These are phyloP conservation scores for Phialophora verrucosa DNA, from an alignment of 2,329 filamentous ascomycete species.

Conservation along the genomic window DNA sequence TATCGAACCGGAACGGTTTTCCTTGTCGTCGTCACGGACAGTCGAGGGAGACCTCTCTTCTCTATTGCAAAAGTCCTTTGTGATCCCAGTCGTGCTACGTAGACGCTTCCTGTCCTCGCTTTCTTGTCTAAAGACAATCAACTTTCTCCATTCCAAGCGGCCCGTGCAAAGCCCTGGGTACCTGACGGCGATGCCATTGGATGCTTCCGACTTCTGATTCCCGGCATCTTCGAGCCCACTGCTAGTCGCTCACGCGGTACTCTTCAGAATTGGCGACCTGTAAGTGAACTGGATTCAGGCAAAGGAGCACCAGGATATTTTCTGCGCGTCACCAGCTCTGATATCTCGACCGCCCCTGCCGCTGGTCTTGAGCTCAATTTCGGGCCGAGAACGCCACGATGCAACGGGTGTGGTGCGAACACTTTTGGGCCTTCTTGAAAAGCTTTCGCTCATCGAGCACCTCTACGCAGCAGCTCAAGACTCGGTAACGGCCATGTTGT, in stretches of 20 bases:
- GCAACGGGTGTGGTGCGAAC: neutral
- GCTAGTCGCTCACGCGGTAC: neutral
- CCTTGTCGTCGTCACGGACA: neutral
- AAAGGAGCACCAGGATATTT: neutral
- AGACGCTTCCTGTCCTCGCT: neutral
- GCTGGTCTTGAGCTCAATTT: neutral
- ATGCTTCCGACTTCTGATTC: neutral
- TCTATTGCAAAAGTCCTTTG: neutral
- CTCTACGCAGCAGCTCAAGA: slow-evolving; percentile 15
- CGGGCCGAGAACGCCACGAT: neutral
- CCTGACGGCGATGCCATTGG: too few relatives aligned
- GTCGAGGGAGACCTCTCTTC: neutral
- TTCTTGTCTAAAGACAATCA: neutral
- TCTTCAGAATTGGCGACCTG: neutral
- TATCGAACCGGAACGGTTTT: neutral
- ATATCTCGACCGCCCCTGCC: neutral
- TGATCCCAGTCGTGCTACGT: neutral
- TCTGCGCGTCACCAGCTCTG: neutral
- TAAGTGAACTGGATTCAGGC: neutral
- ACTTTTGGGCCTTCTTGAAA: neutral
- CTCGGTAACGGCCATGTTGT: slow-evolving; percentile 22
- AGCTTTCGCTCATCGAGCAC: neutral
- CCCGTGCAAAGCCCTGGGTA: neutral
- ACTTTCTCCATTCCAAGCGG: neutral
- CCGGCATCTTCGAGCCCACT: neutral